Evolutionary conservation across 2,329 filamentous ascomycete genomes (phyloP).

Genomic region (Alternaria sp.): DNA sequence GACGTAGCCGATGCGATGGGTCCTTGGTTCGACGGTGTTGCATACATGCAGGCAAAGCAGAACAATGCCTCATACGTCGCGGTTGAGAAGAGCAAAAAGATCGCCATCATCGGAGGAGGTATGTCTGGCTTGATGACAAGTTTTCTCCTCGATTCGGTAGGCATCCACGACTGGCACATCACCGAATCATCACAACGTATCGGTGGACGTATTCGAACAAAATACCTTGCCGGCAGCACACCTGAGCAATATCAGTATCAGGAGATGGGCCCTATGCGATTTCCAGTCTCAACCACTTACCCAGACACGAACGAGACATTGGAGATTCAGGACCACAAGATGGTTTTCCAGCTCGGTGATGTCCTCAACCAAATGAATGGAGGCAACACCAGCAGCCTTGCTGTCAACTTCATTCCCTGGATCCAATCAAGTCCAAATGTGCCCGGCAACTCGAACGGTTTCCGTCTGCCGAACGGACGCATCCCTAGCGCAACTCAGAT

Average conservation of each 20-base stretch:
- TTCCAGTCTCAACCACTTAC: slow-evolving; percentile 62
- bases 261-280: slow-evolving; percentile 72
- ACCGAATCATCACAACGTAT: slow-evolving; percentile 68
- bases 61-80: slow-evolving; percentile 62
- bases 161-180: slow-evolving; percentile 68
- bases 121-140: slow-evolving; percentile 71
- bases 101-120: slow-evolving; percentile 71
- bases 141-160: slow-evolving; percentile 58
- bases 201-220: slow-evolving; percentile 70
- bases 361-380: slow-evolving; percentile 67
- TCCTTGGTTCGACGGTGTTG: slow-evolving; percentile 73
- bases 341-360: slow-evolving; percentile 70
- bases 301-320: slow-evolving; percentile 63
- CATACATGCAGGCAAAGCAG: slow-evolving; percentile 64
- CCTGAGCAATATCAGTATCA: slow-evolving; percentile 72
- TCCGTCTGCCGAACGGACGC: slow-evolving; percentile 44
- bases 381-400: slow-evolving; percentile 55
- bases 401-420: slow-evolving; percentile 70
- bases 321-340: slow-evolving; percentile 68
- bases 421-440: slow-evolving; percentile 65
- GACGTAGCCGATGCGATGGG: slow-evolving; percentile 64
- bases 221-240: slow-evolving; percentile 66
- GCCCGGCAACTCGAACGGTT: slow-evolving; percentile 52
- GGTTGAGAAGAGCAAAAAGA: slow-evolving; percentile 63
- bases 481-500: slow-evolving; percentile 45